These are phyloP conservation scores for Coccomyxa sp. DNA, from an alignment of 139 green algal species.

Conservation along the genomic window DNA sequence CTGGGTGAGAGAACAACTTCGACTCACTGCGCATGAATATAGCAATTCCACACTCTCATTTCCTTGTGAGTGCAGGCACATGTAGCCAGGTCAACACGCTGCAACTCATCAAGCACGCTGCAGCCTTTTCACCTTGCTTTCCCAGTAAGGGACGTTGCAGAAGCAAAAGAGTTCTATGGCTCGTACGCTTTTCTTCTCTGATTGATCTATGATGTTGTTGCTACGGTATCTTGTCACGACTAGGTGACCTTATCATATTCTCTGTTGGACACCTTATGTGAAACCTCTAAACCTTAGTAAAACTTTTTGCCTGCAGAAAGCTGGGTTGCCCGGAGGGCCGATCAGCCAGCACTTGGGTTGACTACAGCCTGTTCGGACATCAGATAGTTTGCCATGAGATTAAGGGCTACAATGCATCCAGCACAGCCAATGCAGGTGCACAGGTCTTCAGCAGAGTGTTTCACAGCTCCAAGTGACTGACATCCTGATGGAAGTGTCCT, in stretches of 20 bases:
- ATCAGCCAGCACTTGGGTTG: constrained; percentile 55
- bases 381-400: constrained; percentile 76
- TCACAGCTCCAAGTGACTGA: constrained; percentile 11
- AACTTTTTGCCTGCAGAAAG: constrained; percentile 25
- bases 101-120: background rate
- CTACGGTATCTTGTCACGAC: background rate
- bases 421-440: constrained; percentile 24
- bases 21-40: no score
- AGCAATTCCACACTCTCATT: no score
- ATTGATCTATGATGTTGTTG: background rate
- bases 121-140: constrained; percentile 77
- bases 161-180: constrained; percentile 67
- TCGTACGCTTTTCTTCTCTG: constrained; percentile 18
- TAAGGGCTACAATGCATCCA: constrained; percentile 49
- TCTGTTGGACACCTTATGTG: background rate
- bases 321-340: constrained; percentile 64
- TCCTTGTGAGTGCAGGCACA: background rate
- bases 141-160: constrained; percentile 59
- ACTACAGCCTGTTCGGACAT: constrained; percentile 77
- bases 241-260: background rate
- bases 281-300: background rate
- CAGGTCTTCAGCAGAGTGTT: background rate
- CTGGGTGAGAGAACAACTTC: no score
- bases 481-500: no score
- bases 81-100: no score